Evolutionary conservation across 179 eudicot species (phyloP).

Genomic region (Spinacia oleracea): DNA sequence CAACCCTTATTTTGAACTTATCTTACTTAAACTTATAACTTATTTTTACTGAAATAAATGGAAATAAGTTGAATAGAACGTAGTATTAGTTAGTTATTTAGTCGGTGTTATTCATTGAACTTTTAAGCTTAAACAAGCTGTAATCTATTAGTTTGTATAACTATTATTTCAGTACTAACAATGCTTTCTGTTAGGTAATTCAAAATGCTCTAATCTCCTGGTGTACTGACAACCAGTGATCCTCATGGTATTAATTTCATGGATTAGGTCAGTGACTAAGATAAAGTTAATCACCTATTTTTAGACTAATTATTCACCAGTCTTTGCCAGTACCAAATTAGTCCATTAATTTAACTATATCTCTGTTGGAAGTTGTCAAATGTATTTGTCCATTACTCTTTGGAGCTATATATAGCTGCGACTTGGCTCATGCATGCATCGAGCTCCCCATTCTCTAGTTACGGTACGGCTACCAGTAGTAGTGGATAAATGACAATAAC

Average conservation of each 20-base stretch:
- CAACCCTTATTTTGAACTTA: too few species aligned
- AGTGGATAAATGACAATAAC: too few species aligned
- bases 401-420: slow-evolving; percentile 6
- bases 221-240: slow-evolving; percentile 3
- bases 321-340: neutral
- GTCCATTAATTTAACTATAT: neutral
- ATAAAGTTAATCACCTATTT: neutral
- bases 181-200: neutral
- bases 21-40: too few species aligned
- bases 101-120: too few species aligned
- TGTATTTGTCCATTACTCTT: slow-evolving; percentile 10
- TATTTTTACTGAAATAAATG: too few species aligned
- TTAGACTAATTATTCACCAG: neutral
- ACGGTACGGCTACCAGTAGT: too few species aligned
- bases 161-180: too few species aligned
- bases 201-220: neutral
- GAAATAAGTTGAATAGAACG: too few species aligned
- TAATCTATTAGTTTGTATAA: too few species aligned
- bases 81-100: too few species aligned
- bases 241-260: neutral
- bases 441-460: slow-evolving; percentile 22
- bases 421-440: slow-evolving; percentile 27
- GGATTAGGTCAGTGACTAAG: neutral
- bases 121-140: too few species aligned
- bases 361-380: slow-evolving; percentile 18